Evolutionary conservation across 2,329 filamentous ascomycete genomes (phyloP).

Genomic region (Teratosphaeria gauchensis): DNA sequence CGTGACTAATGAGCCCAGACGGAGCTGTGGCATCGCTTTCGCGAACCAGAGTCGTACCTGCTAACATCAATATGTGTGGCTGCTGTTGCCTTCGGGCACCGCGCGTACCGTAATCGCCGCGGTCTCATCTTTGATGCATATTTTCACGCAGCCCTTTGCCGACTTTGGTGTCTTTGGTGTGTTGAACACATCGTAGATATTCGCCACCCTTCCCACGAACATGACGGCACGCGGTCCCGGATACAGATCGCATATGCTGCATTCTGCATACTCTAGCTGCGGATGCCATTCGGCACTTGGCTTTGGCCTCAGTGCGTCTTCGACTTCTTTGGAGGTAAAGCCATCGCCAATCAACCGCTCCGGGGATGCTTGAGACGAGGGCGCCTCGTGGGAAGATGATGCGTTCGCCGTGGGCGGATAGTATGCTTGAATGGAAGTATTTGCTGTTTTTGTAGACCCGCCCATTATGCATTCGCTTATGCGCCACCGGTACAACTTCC

Average conservation of each 20-base stretch:
- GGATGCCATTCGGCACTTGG: slow-evolving; percentile 35
- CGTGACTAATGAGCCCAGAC: slow-evolving; percentile 45
- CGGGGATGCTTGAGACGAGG: slow-evolving; percentile 1
- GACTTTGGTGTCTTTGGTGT: slow-evolving; percentile 34
- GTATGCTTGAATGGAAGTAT: slow-evolving; percentile 27
- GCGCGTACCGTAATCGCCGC: slow-evolving; percentile 43
- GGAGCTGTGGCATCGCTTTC: slow-evolving; percentile 30
- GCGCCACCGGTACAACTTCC: background rate
- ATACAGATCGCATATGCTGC: slow-evolving; percentile 39
- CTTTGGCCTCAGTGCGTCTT: slow-evolving; percentile 16
- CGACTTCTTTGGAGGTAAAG: slow-evolving; percentile 41
- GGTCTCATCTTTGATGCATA: slow-evolving; percentile 48
- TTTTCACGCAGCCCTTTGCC: slow-evolving; percentile 43
- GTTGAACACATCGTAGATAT: slow-evolving; percentile 40
- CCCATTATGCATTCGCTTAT: background rate
- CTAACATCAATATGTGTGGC: background rate
- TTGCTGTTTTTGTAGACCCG: background rate
- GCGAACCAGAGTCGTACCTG: slow-evolving; percentile 46
- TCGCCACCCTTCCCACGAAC: slow-evolving; percentile 48
- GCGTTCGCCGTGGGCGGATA: slow-evolving; percentile 25
- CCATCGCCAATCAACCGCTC: slow-evolving; percentile 35
- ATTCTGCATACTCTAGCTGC: slow-evolving; percentile 36
- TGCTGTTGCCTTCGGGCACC: background rate
- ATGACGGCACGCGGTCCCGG: slow-evolving; percentile 42
- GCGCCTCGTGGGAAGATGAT: slow-evolving; percentile 12